A percentile compares a stretch with the other conserved stretches of the same genome.
Evolutionary conservation across 2,329 filamentous ascomycete species (phyloP).

Genomic region (Tolypocladium inflatum): DNA sequence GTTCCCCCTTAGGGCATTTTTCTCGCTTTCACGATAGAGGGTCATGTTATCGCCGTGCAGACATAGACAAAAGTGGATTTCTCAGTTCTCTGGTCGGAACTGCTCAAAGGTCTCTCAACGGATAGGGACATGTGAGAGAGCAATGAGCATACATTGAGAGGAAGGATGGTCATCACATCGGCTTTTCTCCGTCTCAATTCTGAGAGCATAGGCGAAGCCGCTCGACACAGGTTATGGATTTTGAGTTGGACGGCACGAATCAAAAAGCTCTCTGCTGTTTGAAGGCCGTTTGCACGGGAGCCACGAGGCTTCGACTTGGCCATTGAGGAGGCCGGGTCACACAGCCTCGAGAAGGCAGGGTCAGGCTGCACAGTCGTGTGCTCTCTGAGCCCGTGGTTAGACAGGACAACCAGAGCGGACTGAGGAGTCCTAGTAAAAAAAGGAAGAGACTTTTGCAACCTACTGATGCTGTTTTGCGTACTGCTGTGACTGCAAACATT

Average conservation of each 20-base stretch:
- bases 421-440: constrained; percentile 33
- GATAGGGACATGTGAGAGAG: constrained; percentile 21
- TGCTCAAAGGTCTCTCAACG: constrained; percentile 23
- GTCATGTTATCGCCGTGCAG: constrained; percentile 35
- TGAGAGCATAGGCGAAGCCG: constrained; percentile 27
- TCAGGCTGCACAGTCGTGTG: constrained; percentile 2
- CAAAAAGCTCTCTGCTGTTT: constrained; percentile 14
- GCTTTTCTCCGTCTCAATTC: constrained; percentile 23
- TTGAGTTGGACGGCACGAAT: constrained; percentile 22
- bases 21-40: constrained; percentile 32
- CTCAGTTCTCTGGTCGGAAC: constrained; percentile 45
- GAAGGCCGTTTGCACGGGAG: constrained; percentile 6
- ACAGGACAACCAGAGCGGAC: constrained; percentile 25
- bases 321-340: constrained; percentile 13
- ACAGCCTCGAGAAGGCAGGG: constrained; percentile 4
- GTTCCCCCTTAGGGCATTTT: constrained; percentile 27
- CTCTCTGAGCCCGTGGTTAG: constrained; percentile 11
- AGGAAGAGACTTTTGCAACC: constrained; percentile 4
- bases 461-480: background rate
- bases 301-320: constrained; percentile 17
- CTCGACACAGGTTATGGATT: constrained; percentile 28
- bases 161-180: constrained; percentile 21
- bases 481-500: background rate
- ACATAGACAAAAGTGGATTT: constrained; percentile 60
- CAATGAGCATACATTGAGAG: constrained; percentile 22